Evolutionary conservation across 306 rosid genomes (phyloP).

Genomic region (Fragaria iinumae): DNA sequence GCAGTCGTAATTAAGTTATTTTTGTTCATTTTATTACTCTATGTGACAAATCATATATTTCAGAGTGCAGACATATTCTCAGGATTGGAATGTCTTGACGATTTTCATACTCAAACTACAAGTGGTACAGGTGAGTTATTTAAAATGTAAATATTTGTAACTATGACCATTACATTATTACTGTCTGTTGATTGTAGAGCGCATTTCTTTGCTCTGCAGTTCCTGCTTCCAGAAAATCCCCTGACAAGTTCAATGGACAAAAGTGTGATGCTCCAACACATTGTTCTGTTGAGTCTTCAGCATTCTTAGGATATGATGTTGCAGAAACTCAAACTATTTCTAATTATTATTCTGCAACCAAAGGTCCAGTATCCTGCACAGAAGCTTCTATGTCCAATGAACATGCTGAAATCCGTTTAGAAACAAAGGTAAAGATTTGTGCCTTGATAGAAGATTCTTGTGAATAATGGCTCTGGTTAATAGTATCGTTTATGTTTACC

Average conservation of each 20-base stretch:
- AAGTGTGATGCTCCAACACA: slow-evolving; percentile 31
- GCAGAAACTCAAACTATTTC: slow-evolving; percentile 25
- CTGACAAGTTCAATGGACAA: slow-evolving; percentile 19
- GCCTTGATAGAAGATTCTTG: not conserved
- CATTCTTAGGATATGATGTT: slow-evolving; percentile 29
- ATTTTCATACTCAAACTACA: slow-evolving; percentile 39
- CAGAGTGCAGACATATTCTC: slow-evolving; percentile 61
- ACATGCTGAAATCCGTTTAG: slow-evolving; percentile 20
- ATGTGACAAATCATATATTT: slow-evolving; percentile 13
- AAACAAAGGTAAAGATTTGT: slow-evolving; percentile 33
- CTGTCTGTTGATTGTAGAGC: not conserved
- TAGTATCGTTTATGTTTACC: slow-evolving; percentile 21
- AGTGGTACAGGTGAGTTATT: slow-evolving; percentile 38
- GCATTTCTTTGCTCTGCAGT: not conserved
- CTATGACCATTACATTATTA: not conserved
- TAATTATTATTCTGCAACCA: slow-evolving; percentile 21
- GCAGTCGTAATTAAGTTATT: not conserved
- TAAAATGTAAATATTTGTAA: not conserved
- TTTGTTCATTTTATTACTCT: not conserved
- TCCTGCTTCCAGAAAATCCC: not conserved
- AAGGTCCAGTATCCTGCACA: slow-evolving; percentile 14
- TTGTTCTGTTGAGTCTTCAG: slow-evolving; percentile 19
- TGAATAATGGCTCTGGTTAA: not conserved
- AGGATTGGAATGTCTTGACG: slow-evolving; percentile 61
- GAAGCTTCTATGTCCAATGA: slow-evolving; percentile 15